Percentiles rank a stretch among this genome's conserved stretches.
phyloP scores from a whole-genome alignment of 768 basidiomycete genomes.

The Clitopilus passeckerianus region DNA sequence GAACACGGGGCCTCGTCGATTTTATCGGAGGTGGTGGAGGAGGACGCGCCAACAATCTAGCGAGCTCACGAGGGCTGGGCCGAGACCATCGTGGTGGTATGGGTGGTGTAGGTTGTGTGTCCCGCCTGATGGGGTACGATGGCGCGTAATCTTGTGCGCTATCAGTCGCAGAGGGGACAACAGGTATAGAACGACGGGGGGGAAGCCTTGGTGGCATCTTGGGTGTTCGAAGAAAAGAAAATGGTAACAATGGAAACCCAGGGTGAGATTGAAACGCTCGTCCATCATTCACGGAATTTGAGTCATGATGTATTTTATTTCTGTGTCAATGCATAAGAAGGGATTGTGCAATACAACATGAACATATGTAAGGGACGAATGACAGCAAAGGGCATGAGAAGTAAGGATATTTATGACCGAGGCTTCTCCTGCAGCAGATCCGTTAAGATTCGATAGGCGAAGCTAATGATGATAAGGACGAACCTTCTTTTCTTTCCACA shows the following conservation, averaged over 20 bases:
- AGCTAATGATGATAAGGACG: conserved; percentile 17
- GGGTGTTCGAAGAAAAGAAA: not conserved
- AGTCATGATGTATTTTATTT: not conserved
- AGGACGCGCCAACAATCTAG: conserved; percentile 24
- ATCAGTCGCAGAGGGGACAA: not conserved
- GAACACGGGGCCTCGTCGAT: not conserved
- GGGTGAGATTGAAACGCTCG: not conserved
- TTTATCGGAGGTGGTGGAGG: conserved; percentile 27
- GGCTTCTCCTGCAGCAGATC: conserved; percentile 60
- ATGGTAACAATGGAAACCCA: not conserved
- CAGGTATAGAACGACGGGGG: conserved; percentile 1
- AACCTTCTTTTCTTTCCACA: conserved; percentile 99
- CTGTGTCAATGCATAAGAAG: not conserved
- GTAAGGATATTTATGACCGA: conserved; percentile 36
- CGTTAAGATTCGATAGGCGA: not conserved
- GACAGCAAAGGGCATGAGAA: conserved; percentile 5
- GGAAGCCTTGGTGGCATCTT: conserved; percentile 14
- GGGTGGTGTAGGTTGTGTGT: conserved; percentile 11
- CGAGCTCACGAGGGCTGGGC: conserved; percentile 11
- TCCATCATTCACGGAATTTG: not conserved
- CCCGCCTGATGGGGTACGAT: not conserved
- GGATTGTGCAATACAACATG: not conserved
- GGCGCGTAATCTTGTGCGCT: not conserved
- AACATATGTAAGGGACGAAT: conserved; percentile 8
- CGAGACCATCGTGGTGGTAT: conserved; percentile 14